Percentiles rank a stretch among this genome's conserved stretches.
Conservation (phyloP, 257 asterid genomes). For the Coffea eugenioides region DNA sequence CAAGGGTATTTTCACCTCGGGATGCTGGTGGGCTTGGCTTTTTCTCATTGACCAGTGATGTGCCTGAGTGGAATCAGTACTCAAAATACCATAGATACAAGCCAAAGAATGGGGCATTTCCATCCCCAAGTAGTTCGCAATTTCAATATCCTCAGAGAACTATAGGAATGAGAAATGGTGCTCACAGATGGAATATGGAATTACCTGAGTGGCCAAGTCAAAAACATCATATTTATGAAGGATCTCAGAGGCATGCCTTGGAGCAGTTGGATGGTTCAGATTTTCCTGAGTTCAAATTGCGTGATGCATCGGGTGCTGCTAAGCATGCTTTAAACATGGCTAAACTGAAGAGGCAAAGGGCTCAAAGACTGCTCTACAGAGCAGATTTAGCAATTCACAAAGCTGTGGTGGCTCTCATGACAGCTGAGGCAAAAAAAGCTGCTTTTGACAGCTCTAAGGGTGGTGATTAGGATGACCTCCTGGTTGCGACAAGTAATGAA, state of each 20-base stretch:
- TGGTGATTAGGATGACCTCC: conserved; percentile 29
- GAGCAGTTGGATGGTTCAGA: conserved; percentile 45
- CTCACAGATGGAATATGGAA: conserved; percentile 52
- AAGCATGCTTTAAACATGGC: conserved; percentile 60
- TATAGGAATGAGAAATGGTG: conserved; percentile 48
- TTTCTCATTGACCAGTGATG: conserved; percentile 46
- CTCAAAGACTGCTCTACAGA: conserved; percentile 56
- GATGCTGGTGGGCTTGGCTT: conserved; percentile 43
- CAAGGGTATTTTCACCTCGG: conserved; percentile 52
- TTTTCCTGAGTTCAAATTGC: conserved; percentile 61
- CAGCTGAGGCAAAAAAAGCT: conserved; percentile 74
- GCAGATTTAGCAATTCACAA: conserved; percentile 85
- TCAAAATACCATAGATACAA: conserved; percentile 51
- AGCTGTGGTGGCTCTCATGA: conserved; percentile 73
- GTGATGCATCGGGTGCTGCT: conserved; percentile 70
- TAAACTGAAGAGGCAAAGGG: conserved; percentile 78
- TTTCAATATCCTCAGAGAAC: conserved; percentile 44
- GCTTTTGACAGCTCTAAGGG: conserved; percentile 34
- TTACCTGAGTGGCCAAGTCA: conserved; percentile 51
- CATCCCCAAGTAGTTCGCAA: conserved; percentile 40
- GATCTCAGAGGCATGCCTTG: conserved; percentile 33
- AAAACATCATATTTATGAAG: conserved; percentile 37
- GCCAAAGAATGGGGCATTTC: conserved; percentile 45
- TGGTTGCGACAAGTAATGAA: conserved; percentile 23
- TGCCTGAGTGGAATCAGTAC: conserved; percentile 60